Evolutionary conservation across 805 yeast species (phyloP), one percentile per base, ranked within the genome.

Genomic region (Candida cerambycidarum): DNA sequence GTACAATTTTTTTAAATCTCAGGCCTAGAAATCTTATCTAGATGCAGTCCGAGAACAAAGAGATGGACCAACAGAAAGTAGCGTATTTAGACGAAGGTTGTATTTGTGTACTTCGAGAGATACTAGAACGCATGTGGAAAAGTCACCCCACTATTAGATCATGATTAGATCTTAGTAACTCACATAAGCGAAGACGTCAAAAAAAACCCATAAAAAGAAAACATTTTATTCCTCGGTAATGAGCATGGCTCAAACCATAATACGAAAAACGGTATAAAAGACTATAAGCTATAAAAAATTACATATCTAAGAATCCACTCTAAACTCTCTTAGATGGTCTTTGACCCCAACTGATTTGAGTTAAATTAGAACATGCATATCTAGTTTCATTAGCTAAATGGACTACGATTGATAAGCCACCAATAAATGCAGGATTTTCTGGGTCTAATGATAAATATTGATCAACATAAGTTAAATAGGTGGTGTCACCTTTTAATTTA

Each of bases 311-410:
- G n/a, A n/a, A n/a, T n/a, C n/a, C n/a, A n/a, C n/a, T n/a, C n/a
- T 25, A 25, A 25, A 7, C 21, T 12, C 13, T 31, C 33, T 31
- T 32, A 9, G 21, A 15, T n/a, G 33, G 33, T 24, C 30, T 15
- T 34, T 34, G 10, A 38, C 48, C 27, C 37, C 52, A 31, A 32
- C 25, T 33, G 12, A 21, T 33, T 38, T 38, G 21, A 19, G 64
- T 58, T 42, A 69, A 59, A 51, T 69, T 69, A 21, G 73, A 70
- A 55, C 75, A 69, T 2, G 69, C 63, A 23, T 65, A 43, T 52
- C 70, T 61, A 31, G 63, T 44, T 45, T 55, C 53, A 51, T 68
- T 57, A 41, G 44, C 43, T 32, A 50, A 61, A 52, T 68, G 73
- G 41, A 69, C 52, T 31, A 65, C 71, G 14, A 69, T 62, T 9